Evolutionary conservation across 768 basidiomycete genomes (phyloP), one percentile per base, ranked within the genome.

Genomic region (Mycena amicta): DNA sequence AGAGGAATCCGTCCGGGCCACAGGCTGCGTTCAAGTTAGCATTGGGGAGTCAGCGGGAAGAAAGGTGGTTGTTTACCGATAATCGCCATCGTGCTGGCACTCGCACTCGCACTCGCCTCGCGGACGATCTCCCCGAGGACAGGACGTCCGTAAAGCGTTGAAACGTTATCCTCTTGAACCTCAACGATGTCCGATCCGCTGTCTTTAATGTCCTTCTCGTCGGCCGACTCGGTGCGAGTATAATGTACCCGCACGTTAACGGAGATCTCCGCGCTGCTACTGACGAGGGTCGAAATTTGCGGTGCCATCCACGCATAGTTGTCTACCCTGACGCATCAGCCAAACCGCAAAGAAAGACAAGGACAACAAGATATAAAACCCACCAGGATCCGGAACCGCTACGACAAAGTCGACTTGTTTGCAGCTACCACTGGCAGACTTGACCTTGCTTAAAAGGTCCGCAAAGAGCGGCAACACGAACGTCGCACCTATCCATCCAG

Each of bases 1-100:
- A 67, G 30, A 68, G 33, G 55, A 74, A 69, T 18, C 63, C 56
- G 29, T 67, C 57, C 5, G 73, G 70, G 6, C 74, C 69, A 59
- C 74, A 73, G 23, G 68, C 70, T 73, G 60, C 43, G 18, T 18
- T 8, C 11, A 37, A 37, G 33, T 37, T 37, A 37, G 33, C 8
- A 37, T 8, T 8, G 33, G 33, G 33, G 33, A 37, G n/a, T 37
- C 6, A n/a, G 11, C 29, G 5, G 33, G 50, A 11, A 5, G 16
- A 53, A 23, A 16, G 6, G 47, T 13, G n/a, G n/a, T n/a, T n/a
- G n/a, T 67, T 25, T 30, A 74, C 73, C 64, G 50, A 69, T 65
- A 41, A 74, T 61, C 26, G 69, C 68, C 50, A 73, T 58, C 39
- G 66, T 59, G 33, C 66, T 64, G 16, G 61, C 43, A 23, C 62